Evolutionary conservation across 768 basidiomycete species (phyloP).

Genomic region (Clathrus columnatus): DNA sequence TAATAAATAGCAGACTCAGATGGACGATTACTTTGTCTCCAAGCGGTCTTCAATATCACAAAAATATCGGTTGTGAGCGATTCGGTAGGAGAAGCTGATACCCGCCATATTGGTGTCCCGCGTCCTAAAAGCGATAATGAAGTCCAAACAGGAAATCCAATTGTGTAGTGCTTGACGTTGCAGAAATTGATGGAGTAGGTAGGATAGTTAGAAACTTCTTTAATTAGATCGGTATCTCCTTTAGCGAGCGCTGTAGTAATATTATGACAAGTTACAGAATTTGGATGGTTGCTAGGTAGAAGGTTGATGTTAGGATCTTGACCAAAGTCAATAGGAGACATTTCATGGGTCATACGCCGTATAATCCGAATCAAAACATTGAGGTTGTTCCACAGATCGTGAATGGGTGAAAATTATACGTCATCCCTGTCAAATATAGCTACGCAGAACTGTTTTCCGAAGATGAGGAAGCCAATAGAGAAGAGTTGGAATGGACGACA

Average conservation of each 20-base stretch:
- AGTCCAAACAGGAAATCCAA: too few relatives aligned
- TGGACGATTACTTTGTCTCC: too few relatives aligned
- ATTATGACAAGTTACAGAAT: background rate
- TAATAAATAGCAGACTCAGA: background rate
- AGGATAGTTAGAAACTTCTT: too few relatives aligned
- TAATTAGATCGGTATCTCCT: too few relatives aligned
- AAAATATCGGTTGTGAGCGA: background rate
- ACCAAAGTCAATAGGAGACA: slow-evolving; percentile 5
- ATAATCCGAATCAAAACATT: slow-evolving; percentile 21
- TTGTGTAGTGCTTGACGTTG: too few relatives aligned
- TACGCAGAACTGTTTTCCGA: too few relatives aligned
- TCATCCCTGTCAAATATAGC: too few relatives aligned
- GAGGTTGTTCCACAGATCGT: slow-evolving; percentile 18
- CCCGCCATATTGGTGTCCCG: slow-evolving; percentile 13
- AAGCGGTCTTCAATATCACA: too few relatives aligned
- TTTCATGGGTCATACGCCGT: slow-evolving; percentile 11
- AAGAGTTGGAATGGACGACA: too few relatives aligned
- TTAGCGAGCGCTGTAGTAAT: too few relatives aligned
- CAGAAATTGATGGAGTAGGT: too few relatives aligned
- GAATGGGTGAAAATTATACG: slow-evolving; percentile 18
- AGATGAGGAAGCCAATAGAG: too few relatives aligned
- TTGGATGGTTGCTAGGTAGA: background rate
- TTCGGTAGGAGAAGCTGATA: background rate
- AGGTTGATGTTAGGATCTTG: slow-evolving; percentile 4
- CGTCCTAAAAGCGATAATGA: slow-evolving; percentile 14